These are phyloP conservation scores for Penicillium lividum DNA, from an alignment of 495 filamentous ascomycete species.

Conservation along the genomic window DNA sequence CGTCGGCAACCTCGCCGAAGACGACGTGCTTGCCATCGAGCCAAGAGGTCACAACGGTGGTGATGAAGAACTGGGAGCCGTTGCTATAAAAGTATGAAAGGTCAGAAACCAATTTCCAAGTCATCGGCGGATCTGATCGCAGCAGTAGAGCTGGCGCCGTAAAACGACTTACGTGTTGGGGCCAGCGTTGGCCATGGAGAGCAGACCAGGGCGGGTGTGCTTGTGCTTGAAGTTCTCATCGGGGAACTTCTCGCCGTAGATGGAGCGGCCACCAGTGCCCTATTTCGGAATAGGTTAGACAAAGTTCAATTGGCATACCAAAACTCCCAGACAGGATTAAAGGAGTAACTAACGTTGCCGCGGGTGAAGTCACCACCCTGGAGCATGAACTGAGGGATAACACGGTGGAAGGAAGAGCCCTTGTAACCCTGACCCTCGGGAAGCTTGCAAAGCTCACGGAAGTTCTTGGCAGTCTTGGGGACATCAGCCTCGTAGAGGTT, in stretches of 20 bases:
- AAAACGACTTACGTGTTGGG: constrained; percentile 67
- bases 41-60: constrained; percentile 87
- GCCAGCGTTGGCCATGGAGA: constrained; percentile 98
- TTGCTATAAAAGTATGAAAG: constrained; percentile 60
- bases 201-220: constrained; percentile 83
- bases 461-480: constrained; percentile 95
- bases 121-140: constrained; percentile 9
- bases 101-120: constrained; percentile 7
- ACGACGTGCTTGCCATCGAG: constrained; percentile 98
- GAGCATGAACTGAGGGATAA: constrained; percentile 99
- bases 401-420: constrained; percentile 87
- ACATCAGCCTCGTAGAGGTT: constrained; percentile 83
- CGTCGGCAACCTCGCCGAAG: constrained; percentile 86
- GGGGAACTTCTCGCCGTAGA: constrained; percentile 95
- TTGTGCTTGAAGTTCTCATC: constrained; percentile 92
- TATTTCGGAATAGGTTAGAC: constrained; percentile 19
- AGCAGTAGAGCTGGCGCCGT: background rate
- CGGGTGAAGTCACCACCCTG: constrained; percentile 98
- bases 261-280: constrained; percentile 92
- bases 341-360: constrained; percentile 69
- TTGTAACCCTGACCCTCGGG: constrained; percentile 91
- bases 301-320: background rate
- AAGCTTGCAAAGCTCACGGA: constrained; percentile 91
- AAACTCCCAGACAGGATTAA: background rate
- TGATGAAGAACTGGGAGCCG: constrained; percentile 98